Conservation (phyloP, 2,329 filamentous ascomycete genomes). For the Leptographium procerum region DNA sequence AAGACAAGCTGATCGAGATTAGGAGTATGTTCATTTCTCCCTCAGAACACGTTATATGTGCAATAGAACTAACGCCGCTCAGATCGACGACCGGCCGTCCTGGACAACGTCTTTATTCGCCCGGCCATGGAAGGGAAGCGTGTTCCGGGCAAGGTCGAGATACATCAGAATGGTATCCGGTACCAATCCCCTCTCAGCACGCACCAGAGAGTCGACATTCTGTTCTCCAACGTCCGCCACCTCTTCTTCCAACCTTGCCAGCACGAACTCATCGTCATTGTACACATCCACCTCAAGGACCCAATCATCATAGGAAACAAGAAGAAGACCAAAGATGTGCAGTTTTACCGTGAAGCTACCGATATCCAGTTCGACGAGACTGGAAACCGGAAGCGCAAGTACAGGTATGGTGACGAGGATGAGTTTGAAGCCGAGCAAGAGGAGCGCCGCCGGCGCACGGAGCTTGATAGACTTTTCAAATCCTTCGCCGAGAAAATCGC, state of each 20-base stretch:
- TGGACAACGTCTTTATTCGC: slow-evolving; percentile 92
- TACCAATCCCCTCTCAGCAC: slow-evolving; percentile 75
- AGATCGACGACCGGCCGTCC: slow-evolving; percentile 80
- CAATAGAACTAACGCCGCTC: slow-evolving; percentile 24
- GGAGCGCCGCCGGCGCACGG: slow-evolving; percentile 79
- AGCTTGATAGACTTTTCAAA: slow-evolving; percentile 92
- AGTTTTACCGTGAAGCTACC: slow-evolving; percentile 95
- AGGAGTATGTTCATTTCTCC: slow-evolving; percentile 51
- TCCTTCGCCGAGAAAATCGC: slow-evolving; percentile 95
- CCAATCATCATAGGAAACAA: slow-evolving; percentile 95
- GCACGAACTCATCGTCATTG: slow-evolving; percentile 93
- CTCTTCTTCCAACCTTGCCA: slow-evolving; percentile 97
- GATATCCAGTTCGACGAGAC: slow-evolving; percentile 99
- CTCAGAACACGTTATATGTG: not conserved
- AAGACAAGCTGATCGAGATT: slow-evolving; percentile 93
- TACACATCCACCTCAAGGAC: slow-evolving; percentile 95
- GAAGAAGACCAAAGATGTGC: slow-evolving; percentile 97
- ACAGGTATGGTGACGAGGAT: slow-evolving; percentile 94
- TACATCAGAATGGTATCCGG: slow-evolving; percentile 96
- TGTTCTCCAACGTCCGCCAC: slow-evolving; percentile 98
- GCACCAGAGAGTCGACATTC: slow-evolving; percentile 77
- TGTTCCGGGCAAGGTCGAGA: slow-evolving; percentile 89
- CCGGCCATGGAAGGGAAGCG: slow-evolving; percentile 95
- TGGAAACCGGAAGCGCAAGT: slow-evolving; percentile 93
- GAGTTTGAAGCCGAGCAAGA: slow-evolving; percentile 98